Evolutionary conservation across 2,329 filamentous ascomycete genomes (phyloP).

Genomic region (Bipolaris bicolor): DNA sequence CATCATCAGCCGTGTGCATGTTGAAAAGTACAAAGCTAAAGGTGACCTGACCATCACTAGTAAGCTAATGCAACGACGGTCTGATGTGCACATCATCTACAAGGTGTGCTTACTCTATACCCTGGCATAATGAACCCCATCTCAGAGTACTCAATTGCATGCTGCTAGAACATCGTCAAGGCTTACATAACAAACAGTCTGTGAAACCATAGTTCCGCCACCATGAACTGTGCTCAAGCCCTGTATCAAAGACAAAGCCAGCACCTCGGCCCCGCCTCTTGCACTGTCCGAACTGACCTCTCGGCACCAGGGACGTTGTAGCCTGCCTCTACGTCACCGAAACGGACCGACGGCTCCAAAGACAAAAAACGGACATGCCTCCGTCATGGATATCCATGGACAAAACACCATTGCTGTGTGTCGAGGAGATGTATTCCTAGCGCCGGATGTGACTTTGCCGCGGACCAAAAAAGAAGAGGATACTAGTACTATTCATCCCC

Average conservation of each 20-base stretch:
- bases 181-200: neutral
- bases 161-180: too few species aligned
- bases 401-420: neutral
- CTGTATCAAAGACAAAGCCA: neutral
- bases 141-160: neutral
- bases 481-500: conserved; percentile 3
- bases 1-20: neutral
- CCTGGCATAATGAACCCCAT: conserved; percentile 1
- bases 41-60: neutral
- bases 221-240: neutral
- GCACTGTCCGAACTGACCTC: neutral
- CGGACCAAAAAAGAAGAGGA: neutral
- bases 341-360: neutral
- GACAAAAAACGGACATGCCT: neutral
- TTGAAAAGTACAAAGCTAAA: conserved; percentile 11
- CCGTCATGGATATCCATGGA: neutral
- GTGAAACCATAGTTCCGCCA: neutral
- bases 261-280: neutral
- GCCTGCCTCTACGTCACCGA: neutral
- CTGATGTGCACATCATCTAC: neutral
- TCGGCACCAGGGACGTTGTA: neutral
- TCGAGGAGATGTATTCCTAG: neutral
- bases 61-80: neutral
- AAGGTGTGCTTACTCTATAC: neutral
- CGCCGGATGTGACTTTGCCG: neutral